A percentile compares a stretch with the other conserved stretches of the same genome.
Conservation (phyloP, 2,329 filamentous ascomycete genomes). For the Laburnicola sp. region DNA sequence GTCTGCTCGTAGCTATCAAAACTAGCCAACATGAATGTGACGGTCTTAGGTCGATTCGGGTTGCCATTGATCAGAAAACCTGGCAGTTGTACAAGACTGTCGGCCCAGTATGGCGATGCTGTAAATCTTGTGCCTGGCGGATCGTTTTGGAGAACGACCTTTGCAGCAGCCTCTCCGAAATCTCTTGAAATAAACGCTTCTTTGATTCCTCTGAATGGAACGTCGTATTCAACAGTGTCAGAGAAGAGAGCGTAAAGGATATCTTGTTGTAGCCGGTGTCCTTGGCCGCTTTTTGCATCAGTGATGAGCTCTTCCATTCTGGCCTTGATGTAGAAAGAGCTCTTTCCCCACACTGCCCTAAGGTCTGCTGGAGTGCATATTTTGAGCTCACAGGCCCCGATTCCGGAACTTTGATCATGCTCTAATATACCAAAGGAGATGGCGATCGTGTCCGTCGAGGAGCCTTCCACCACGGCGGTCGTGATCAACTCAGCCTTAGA, state of each 20-base stretch:
- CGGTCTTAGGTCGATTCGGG: background rate
- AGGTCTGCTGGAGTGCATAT: conserved; percentile 8
- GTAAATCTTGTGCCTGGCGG: conserved; percentile 7
- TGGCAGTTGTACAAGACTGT: conserved; percentile 15
- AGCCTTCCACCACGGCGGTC: conserved; percentile 11
- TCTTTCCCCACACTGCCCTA: background rate
- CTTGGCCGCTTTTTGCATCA: background rate
- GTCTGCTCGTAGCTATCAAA: conserved; percentile 4
- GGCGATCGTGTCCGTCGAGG: conserved; percentile 8
- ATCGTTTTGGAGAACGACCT: conserved; percentile 1
- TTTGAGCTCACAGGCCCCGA: conserved; percentile 11
- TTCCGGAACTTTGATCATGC: conserved; percentile 3
- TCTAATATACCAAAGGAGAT: conserved; percentile 10
- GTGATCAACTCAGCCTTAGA: conserved; percentile 12
- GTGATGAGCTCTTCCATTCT: background rate
- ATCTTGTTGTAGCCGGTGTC: conserved; percentile 3
- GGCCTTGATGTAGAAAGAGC: conserved; percentile 3
- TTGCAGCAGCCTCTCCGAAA: conserved; percentile 12
- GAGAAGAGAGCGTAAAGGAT: conserved; percentile 30
- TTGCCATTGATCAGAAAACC: conserved; percentile 20
- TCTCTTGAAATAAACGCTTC: conserved; percentile 20
- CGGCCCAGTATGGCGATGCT: conserved; percentile 16
- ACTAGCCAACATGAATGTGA: background rate
- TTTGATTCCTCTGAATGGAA: conserved; percentile 17
- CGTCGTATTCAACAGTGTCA: conserved; percentile 21